A percentile compares a stretch with the other conserved stretches of the same genome.
phyloP scores from a whole-genome alignment of 2,329 filamentous ascomycete genomes.

The Ceratocystis smalleyi region DNA sequence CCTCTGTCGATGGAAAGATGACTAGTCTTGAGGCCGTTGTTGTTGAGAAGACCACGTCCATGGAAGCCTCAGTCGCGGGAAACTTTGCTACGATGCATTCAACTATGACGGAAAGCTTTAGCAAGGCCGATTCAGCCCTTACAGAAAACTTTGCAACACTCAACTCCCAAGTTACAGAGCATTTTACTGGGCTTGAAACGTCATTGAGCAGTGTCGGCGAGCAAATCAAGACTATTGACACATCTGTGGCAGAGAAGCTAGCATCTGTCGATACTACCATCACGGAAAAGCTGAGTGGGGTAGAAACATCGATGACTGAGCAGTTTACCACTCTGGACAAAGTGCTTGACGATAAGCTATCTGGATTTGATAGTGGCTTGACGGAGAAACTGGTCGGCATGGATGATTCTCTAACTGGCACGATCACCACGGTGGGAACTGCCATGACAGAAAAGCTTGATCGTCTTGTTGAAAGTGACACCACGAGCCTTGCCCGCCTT shows the following conservation, averaged over 20 bases:
- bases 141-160: constrained; percentile 17
- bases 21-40: constrained; percentile 10
- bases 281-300: constrained; percentile 6
- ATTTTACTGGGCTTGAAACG: constrained; percentile 10
- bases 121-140: constrained; percentile 13
- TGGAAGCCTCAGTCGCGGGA: constrained; percentile 14
- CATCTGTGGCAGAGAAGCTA: constrained; percentile 8
- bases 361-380: constrained; percentile 6
- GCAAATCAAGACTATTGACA: constrained; percentile 5
- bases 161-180: constrained; percentile 13
- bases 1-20: constrained; percentile 12
- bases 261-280: constrained; percentile 4
- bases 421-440: constrained; percentile 7
- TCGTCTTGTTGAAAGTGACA: constrained; percentile 24
- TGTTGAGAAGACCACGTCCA: constrained; percentile 9
- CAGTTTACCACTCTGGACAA: constrained; percentile 14
- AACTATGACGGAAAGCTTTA: constrained; percentile 12
- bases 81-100: constrained; percentile 16
- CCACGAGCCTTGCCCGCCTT: constrained; percentile 21
- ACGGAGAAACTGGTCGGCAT: constrained; percentile 15
- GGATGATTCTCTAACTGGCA: constrained; percentile 12
- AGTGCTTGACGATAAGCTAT: constrained; percentile 11
- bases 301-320: constrained; percentile 10
- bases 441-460: constrained; percentile 34
- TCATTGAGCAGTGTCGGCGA: constrained; percentile 8